These are phyloP conservation scores for Zoysia japonica DNA, from an alignment of 176 grass and related monocot genomes.

Conservation along the genomic window DNA sequence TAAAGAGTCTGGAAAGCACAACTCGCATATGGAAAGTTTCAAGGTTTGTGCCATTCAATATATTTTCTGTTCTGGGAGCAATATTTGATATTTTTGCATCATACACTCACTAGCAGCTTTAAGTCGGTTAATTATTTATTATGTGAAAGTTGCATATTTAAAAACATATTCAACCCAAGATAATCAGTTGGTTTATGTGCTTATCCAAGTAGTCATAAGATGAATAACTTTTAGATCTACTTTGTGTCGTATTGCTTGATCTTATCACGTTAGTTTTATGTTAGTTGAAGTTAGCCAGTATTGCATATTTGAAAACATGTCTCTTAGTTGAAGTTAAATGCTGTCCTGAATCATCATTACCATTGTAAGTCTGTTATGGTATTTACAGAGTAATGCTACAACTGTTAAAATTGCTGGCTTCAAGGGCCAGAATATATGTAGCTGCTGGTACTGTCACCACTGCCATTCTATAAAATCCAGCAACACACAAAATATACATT, in stretches of 20 bases:
- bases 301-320: neutral
- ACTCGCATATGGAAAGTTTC: constrained; percentile 62
- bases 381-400: neutral
- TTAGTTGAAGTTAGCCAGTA: neutral
- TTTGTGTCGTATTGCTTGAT: neutral
- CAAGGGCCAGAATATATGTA: neutral
- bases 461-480: neutral
- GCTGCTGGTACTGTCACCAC: neutral
- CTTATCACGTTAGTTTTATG: too few species aligned
- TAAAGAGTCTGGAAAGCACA: constrained; percentile 60
- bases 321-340: constrained; percentile 9
- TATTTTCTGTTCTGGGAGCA: constrained; percentile 22
- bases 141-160: neutral
- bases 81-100: neutral
- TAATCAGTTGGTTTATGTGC: neutral
- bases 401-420: neutral
- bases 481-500: neutral
- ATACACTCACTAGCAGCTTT: constrained; percentile 7
- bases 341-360: neutral
- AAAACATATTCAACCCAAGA: neutral
- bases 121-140: constrained; percentile 17
- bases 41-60: constrained; percentile 49
- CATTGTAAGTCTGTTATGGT: neutral
- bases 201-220: neutral
- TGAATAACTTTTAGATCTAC: neutral